Percentiles rank a stretch among this genome's conserved stretches.
Conservation (phyloP, 768 basidiomycete genomes). For the Imleria badia region DNA sequence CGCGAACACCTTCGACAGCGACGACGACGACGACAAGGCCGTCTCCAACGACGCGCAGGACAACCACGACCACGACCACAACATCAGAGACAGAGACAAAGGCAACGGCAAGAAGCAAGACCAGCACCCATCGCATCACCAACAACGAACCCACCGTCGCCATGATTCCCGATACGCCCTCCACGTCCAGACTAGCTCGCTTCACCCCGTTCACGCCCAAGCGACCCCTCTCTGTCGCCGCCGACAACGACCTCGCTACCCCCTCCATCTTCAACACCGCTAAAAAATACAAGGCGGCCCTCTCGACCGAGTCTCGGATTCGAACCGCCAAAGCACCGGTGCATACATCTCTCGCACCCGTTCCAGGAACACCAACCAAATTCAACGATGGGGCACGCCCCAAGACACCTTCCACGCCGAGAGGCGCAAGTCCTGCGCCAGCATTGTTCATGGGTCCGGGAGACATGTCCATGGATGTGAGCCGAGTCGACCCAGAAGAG, state of each 20-base stretch:
- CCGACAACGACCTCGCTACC: conserved; percentile 36
- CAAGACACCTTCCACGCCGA: conserved; percentile 54
- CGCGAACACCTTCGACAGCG: background rate
- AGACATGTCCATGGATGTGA: conserved; percentile 67
- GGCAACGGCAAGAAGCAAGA: background rate
- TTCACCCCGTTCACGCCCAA: conserved; percentile 56
- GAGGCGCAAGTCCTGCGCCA: conserved; percentile 48
- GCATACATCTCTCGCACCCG: conserved; percentile 38
- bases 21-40: conserved; percentile 1
- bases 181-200: conserved; percentile 39
- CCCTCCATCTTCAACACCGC: conserved; percentile 41
- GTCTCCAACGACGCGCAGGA: background rate
- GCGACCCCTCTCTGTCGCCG: conserved; percentile 41
- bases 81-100: background rate
- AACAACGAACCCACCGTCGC: background rate
- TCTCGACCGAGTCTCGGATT: conserved; percentile 46
- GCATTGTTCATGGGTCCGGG: conserved; percentile 45
- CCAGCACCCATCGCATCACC: background rate
- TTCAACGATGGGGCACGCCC: conserved; percentile 41
- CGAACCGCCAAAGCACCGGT: conserved; percentile 31
- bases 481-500: conserved; percentile 71
- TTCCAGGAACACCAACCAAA: conserved; percentile 57
- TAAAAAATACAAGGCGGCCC: conserved; percentile 68
- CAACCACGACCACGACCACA: background rate
- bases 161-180: conserved; percentile 18